phyloP scores from a whole-genome alignment of 2,329 filamentous ascomycete genomes.

The Cytospora piceicola region DNA sequence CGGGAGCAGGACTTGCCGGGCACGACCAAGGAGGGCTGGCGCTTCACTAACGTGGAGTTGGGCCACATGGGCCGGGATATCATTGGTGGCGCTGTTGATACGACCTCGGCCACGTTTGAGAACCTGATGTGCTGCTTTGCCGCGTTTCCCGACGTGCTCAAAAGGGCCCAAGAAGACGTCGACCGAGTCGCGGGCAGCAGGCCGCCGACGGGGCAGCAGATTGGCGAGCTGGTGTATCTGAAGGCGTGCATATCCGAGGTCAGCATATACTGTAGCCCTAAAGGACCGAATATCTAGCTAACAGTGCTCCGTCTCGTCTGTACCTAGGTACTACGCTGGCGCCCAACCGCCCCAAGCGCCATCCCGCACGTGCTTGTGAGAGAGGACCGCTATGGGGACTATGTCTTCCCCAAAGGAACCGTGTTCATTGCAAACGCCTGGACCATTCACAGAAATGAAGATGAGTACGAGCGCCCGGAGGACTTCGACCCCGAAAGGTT shows the following conservation, averaged over 20 bases:
- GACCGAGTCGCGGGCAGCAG: neutral
- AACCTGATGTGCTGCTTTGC: constrained; percentile 10
- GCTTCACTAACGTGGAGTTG: constrained; percentile 11
- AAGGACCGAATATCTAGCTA: neutral
- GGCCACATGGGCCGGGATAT: neutral
- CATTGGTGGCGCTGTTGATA: constrained; percentile 10
- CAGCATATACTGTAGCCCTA: neutral
- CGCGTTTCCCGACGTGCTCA: constrained; percentile 11
- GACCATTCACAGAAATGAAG: constrained; percentile 8
- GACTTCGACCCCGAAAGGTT: constrained; percentile 7
- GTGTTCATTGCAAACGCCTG: constrained; percentile 12
- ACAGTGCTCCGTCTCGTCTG: neutral
- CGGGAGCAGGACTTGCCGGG: constrained; percentile 8
- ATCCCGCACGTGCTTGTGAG: constrained; percentile 10
- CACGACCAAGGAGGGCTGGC: neutral
- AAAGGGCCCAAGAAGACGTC: constrained; percentile 14
- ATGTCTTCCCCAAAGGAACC: constrained; percentile 12
- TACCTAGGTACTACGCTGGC: constrained; percentile 19
- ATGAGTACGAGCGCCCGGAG: neutral
- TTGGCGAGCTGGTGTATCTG: constrained; percentile 11
- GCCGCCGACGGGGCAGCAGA: constrained; percentile 7
- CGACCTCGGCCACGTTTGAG: neutral
- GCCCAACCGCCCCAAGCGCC: constrained; percentile 1
- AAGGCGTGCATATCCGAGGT: constrained; percentile 18
- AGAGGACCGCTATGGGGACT: constrained; percentile 4